phyloP scores from a whole-genome alignment of 2,329 filamentous ascomycete genomes.

The Colletotrichum zoysiae region DNA sequence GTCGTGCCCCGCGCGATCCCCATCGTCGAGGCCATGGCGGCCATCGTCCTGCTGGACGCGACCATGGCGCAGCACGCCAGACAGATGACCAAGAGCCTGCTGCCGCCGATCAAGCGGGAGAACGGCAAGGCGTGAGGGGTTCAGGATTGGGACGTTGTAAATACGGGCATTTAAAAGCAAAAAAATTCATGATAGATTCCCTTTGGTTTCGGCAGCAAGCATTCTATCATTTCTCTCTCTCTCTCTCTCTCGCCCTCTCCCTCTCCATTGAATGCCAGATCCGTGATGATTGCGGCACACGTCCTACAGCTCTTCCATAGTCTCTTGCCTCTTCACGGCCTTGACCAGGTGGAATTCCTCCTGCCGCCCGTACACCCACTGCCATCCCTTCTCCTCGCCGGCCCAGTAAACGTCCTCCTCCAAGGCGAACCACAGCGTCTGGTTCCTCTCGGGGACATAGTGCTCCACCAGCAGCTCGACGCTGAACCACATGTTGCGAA shows the following conservation, averaged over 20 bases:
- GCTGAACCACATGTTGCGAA: constrained; percentile 63
- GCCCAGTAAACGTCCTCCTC: constrained; percentile 65
- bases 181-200: constrained; percentile 32
- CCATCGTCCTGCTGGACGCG: constrained; percentile 88
- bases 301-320: constrained; percentile 28
- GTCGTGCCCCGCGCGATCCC: constrained; percentile 90
- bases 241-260: too few species aligned
- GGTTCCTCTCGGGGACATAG: constrained; percentile 59
- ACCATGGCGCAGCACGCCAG: constrained; percentile 83
- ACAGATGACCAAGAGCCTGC: constrained; percentile 47
- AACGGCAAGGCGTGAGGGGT: constrained; percentile 23
- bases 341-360: constrained; percentile 57
- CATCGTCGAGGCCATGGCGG: constrained; percentile 90
- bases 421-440: constrained; percentile 59
- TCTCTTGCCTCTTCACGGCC: constrained; percentile 20
- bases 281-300: neutral
- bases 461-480: constrained; percentile 63
- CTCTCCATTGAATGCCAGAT: neutral
- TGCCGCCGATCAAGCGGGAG: constrained; percentile 39
- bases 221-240: neutral
- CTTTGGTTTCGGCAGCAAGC: constrained; percentile 15
- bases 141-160: constrained; percentile 23
- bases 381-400: constrained; percentile 53
- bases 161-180: constrained; percentile 35
- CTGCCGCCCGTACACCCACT: constrained; percentile 64